These are phyloP conservation scores for Paramyrothecium roridum DNA, from an alignment of 2,329 filamentous ascomycete species.

Conservation along the genomic window DNA sequence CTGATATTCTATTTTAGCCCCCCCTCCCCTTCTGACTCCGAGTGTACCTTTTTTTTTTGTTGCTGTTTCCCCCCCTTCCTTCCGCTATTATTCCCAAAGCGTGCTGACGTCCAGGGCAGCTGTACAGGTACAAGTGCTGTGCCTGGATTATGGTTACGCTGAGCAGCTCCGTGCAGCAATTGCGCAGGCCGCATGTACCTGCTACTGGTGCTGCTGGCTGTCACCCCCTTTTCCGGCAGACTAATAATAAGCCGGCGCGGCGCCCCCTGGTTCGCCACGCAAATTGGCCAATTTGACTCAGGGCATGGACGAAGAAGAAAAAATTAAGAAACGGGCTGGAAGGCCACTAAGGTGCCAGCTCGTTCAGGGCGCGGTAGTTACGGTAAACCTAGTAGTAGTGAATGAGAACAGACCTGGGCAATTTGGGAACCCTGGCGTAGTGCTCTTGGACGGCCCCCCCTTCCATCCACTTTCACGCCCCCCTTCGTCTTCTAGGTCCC, in stretches of 20 bases:
- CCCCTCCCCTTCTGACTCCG: too few species aligned
- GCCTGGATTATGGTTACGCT: too few species aligned
- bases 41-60: background rate
- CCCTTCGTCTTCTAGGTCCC: background rate
- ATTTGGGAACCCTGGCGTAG: too few species aligned
- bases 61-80: background rate
- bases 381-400: background rate
- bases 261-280: conserved; percentile 7
- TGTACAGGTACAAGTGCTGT: too few species aligned
- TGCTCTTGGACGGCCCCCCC: background rate
- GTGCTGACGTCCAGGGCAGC: background rate
- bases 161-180: too few species aligned
- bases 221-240: conserved; percentile 3
- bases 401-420: too few species aligned
- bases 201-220: background rate
- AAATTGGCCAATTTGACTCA: conserved; percentile 21
- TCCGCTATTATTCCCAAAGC: background rate
- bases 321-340: background rate
- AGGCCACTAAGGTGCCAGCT: too few species aligned
- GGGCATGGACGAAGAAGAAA: conserved; percentile 3
- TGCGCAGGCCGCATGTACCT: too few species aligned
- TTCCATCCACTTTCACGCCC: conserved; percentile 4
- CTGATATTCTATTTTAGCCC: too few species aligned
- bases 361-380: conserved; percentile 4
- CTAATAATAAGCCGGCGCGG: background rate